Evolutionary conservation across 208 protist genomes (phyloP), one percentile per base, ranked within the genome.

Genomic region (Trypanosoma rangeli): DNA sequence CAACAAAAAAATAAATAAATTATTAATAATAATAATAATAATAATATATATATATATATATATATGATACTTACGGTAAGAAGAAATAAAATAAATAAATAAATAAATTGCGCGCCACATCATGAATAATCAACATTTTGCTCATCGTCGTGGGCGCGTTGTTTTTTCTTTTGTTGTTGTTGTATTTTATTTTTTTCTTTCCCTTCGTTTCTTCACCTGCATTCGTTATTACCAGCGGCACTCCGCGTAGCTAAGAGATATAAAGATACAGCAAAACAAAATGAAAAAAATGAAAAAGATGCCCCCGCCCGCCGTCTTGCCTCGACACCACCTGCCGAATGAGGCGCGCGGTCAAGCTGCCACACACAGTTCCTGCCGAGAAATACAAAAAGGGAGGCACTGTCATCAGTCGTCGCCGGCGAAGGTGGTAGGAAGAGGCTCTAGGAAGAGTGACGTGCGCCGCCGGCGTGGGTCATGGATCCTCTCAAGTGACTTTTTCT

Each of bases 391-490:
- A 18, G 13, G 1, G 15, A 46, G 42, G 42, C 8, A 9, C 42
- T 5, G 1, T 18, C 15, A 18, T 5, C 42, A 5, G 42, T 9
- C 42, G 8, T 46, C 42, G 13, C 42, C 42, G 15, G 42, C 15
- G 15, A 46, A 5, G 15, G 26, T 22, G 8, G 46, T 0, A 0
- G 20, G 28, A 13, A 28, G 33, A 33, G 8, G 24, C n/a, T 65
- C 56, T 31, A 46, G 66, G 42, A 24, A 70, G 10, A 70, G 66
- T 18, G 66, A 70, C 5, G 54, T 44, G 44, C 55, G 42, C 22
- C 42, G 9, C 54, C 24, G 66, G 12, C 52, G 15, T 64, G 55
- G 44, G 29, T 7, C 64, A n/a, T n/a, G 56, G 28, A 29, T 37
- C 29, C 5, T 8, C 24, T 56, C 56, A 0, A 37, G 33, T 1